These are phyloP conservation scores for Agaricus sinodeliciosus DNA, from an alignment of 768 basidiomycete species.

Conservation along the genomic window DNA sequence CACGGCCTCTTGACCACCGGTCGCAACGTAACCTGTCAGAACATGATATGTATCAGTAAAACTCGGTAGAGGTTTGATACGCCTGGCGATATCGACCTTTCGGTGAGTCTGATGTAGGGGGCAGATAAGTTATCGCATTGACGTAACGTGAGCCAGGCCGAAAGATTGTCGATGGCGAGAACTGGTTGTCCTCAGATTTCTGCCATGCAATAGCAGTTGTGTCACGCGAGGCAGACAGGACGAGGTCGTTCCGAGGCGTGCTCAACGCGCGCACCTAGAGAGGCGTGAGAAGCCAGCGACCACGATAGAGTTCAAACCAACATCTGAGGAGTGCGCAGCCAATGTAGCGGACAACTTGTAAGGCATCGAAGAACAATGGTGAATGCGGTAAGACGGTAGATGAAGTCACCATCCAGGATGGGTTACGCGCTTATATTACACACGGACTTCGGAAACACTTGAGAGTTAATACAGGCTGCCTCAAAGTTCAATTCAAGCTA, in stretches of 20 bases:
- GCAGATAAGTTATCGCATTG: constrained; percentile 75
- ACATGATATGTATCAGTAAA: constrained; percentile 11
- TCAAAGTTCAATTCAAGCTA: too few species aligned
- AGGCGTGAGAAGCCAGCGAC: constrained; percentile 10
- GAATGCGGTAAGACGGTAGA: neutral
- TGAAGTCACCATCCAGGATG: neutral
- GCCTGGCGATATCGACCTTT: constrained; percentile 42
- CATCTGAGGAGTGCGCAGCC: constrained; percentile 25
- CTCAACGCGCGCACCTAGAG: constrained; percentile 76
- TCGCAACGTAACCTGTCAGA: constrained; percentile 70
- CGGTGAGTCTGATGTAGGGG: constrained; percentile 60
- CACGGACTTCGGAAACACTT: neutral
- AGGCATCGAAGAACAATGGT: constrained; percentile 17
- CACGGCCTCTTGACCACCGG: constrained; percentile 85
- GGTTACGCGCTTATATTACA: constrained; percentile 2
- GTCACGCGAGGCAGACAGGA: constrained; percentile 91
- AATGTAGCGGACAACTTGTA: constrained; percentile 27
- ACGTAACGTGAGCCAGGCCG: constrained; percentile 69
- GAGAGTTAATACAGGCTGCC: too few species aligned
- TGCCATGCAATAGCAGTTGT: constrained; percentile 86
- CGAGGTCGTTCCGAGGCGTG: constrained; percentile 66
- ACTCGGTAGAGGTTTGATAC: constrained; percentile 4
- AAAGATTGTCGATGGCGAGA: constrained; percentile 47
- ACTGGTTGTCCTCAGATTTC: constrained; percentile 40
- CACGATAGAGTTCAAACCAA: constrained; percentile 13